These are phyloP conservation scores for Chrysoporthe cubensis DNA, from an alignment of 2,329 filamentous ascomycete species.

Conservation along the genomic window DNA sequence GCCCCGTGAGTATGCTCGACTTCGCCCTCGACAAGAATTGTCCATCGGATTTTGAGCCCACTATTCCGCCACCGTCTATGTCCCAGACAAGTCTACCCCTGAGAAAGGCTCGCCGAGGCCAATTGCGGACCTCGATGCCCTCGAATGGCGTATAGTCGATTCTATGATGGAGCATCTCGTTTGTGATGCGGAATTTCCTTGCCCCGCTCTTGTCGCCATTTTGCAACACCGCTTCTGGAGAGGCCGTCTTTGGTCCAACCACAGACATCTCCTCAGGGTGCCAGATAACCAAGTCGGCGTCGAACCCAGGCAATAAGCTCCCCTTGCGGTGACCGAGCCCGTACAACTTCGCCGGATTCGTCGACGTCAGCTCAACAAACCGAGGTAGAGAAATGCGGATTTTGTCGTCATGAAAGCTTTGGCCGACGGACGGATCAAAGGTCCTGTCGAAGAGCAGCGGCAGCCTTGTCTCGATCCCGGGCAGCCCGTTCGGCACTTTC, in stretches of 20 bases:
- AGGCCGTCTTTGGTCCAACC: too few species aligned
- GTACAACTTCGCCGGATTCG: constrained; percentile 62
- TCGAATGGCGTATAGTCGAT: constrained; percentile 68
- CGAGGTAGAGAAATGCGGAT: constrained; percentile 47
- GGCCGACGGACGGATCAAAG: constrained; percentile 17
- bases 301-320: constrained; percentile 52
- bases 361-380: constrained; percentile 58
- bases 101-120: constrained; percentile 65
- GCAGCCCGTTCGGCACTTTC: constrained; percentile 62
- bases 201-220: constrained; percentile 30
- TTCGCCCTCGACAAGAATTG: constrained; percentile 43
- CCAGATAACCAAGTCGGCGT: constrained; percentile 63
- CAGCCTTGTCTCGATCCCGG: constrained; percentile 61
- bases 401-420: constrained; percentile 34
- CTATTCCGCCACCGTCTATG: constrained; percentile 52
- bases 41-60: constrained; percentile 53
- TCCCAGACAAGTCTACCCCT: constrained; percentile 63
- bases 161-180: constrained; percentile 62
- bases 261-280: constrained; percentile 45
- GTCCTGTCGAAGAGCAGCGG: constrained; percentile 45
- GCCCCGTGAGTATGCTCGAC: constrained; percentile 27
- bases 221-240: too few species aligned
- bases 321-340: constrained; percentile 58
- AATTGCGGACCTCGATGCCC: constrained; percentile 58
- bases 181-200: constrained; percentile 44